A percentile compares a stretch with the other conserved stretches of the same genome.
Evolutionary conservation across 208 protist species (phyloP).

Genomic region (Kentomonas sorsogonicus): DNA sequence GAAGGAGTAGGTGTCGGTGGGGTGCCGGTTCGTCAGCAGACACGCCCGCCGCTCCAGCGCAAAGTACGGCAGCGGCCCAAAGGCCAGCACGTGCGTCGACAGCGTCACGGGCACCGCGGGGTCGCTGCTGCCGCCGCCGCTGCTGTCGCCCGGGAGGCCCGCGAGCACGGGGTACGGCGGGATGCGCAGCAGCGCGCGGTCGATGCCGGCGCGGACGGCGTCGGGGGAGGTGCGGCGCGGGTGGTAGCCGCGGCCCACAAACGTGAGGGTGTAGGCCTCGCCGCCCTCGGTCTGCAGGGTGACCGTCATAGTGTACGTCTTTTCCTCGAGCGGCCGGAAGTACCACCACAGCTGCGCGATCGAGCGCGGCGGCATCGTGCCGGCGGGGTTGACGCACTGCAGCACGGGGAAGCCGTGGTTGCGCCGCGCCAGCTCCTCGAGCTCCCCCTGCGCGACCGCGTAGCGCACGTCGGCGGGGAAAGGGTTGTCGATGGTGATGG

Average conservation of each 20-base stretch:
- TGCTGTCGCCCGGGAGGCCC: constrained; percentile 4
- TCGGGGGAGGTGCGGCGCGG: constrained; percentile 32
- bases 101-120: constrained; percentile 46
- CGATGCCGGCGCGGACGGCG: constrained; percentile 25
- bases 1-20: constrained; percentile 50
- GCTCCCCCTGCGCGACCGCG: constrained; percentile 46
- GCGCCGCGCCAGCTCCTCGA: constrained; percentile 35
- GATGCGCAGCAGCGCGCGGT: constrained; percentile 46
- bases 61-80: constrained; percentile 76
- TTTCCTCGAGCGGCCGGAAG: constrained; percentile 87
- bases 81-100: constrained; percentile 58
- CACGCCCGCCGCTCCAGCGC: constrained; percentile 71
- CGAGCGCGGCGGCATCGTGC: constrained; percentile 46
- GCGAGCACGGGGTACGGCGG: constrained; percentile 14
- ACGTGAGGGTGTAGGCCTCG: constrained; percentile 66
- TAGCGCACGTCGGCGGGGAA: constrained; percentile 52
- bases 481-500: constrained; percentile 65
- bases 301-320: constrained; percentile 61
- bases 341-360: constrained; percentile 66
- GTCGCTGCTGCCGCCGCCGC: constrained; percentile 17
- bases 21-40: constrained; percentile 56
- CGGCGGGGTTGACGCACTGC: constrained; percentile 80
- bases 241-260: constrained; percentile 79
- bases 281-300: constrained; percentile 42
- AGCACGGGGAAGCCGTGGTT: constrained; percentile 87